Percentiles rank a stretch among this genome's conserved stretches.
These are phyloP conservation scores for Arthrinium puccinioides DNA, from an alignment of 2,329 filamentous ascomycete genomes.

Conservation along the genomic window DNA sequence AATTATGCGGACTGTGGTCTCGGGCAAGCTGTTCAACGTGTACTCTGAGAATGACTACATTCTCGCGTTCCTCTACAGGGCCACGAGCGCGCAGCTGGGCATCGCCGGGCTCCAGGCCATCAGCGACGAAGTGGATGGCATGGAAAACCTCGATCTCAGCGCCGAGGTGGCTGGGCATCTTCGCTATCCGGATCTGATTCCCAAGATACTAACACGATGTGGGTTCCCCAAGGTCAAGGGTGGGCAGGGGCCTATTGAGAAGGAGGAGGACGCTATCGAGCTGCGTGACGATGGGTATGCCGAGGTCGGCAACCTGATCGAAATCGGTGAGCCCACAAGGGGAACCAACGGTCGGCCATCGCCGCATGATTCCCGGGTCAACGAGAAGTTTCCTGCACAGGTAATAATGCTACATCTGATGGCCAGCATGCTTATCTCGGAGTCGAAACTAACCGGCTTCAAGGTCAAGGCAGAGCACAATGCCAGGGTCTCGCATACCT, in stretches of 20 bases:
- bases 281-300: conserved; percentile 23
- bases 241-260: conserved; percentile 37
- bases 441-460: too few relatives aligned
- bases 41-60: conserved; percentile 85
- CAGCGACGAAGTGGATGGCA: conserved; percentile 51
- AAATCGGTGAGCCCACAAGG: conserved; percentile 27
- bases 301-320: conserved; percentile 30
- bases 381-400: too few relatives aligned
- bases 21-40: conserved; percentile 78
- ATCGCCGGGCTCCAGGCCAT: conserved; percentile 78
- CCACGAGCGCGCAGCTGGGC: conserved; percentile 74
- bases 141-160: conserved; percentile 50
- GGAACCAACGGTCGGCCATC: too few relatives aligned
- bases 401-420: too few relatives aligned
- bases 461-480: too few relatives aligned
- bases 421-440: too few relatives aligned
- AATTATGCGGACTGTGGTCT: conserved; percentile 17
- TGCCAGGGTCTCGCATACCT: too few relatives aligned
- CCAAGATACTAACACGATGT: conserved; percentile 44
- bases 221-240: conserved; percentile 41
- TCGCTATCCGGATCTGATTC: conserved; percentile 42
- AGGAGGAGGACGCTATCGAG: conserved; percentile 33
- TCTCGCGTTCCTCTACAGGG: conserved; percentile 79
- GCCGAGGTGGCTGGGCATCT: conserved; percentile 44
- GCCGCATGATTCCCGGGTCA: conserved; percentile 11